phyloP scores from a whole-genome alignment of 257 asterid species.

The Gentiana straminea region DNA sequence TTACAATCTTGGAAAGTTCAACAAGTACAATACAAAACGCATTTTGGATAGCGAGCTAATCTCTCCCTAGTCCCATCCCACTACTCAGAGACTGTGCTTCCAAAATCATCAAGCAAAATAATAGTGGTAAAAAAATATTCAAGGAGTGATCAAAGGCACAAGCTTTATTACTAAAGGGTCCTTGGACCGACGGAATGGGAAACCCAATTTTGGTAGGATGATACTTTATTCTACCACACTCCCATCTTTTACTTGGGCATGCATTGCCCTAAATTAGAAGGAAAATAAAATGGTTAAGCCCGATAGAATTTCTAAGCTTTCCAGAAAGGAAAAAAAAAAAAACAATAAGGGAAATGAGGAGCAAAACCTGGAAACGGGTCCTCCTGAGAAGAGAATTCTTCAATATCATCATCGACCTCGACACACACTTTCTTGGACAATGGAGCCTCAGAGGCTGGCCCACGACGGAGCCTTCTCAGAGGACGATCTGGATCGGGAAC shows the following conservation, averaged over 20 bases:
- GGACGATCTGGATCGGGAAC: conserved; percentile 26
- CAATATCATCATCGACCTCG: conserved; percentile 68
- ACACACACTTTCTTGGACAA: conserved; percentile 11
- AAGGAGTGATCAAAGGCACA: background rate
- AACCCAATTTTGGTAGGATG: background rate
- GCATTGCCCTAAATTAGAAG: too few relatives aligned
- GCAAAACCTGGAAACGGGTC: conserved; percentile 40
- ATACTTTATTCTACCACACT: background rate
- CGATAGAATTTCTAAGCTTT: background rate
- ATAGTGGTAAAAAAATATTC: too few relatives aligned
- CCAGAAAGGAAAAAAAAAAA: background rate
- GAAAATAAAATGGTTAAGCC: too few relatives aligned
- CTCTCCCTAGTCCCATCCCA: too few relatives aligned
- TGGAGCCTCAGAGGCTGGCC: conserved; percentile 31
- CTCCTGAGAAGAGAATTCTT: conserved; percentile 72
- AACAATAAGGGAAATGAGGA: background rate
- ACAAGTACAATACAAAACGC: too few relatives aligned
- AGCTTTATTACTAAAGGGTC: too few relatives aligned
- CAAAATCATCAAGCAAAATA: too few relatives aligned
- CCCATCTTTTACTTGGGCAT: too few relatives aligned
- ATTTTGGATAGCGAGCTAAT: too few relatives aligned
- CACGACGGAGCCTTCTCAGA: conserved; percentile 64
- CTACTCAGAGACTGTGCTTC: too few relatives aligned
- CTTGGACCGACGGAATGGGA: too few relatives aligned
- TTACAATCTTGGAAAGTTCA: too few relatives aligned